Evolutionary conservation across 306 rosid genomes (phyloP).

Genomic region (Luffa acutangula): DNA sequence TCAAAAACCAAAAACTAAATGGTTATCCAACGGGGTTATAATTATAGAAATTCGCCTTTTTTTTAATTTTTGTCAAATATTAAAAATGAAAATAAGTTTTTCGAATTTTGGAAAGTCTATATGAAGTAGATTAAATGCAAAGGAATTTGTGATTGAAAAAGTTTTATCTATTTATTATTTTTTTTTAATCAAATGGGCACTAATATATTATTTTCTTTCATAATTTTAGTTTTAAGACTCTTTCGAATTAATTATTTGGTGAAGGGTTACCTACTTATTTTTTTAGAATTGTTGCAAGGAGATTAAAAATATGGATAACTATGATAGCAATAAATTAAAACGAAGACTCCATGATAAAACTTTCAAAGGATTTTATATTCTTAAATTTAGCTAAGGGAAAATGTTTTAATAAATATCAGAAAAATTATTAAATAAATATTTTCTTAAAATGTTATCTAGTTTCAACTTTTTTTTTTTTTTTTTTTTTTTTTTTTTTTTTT

Average conservation of each 20-base stretch:
- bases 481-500: too few relatives aligned
- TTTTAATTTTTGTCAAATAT: background rate
- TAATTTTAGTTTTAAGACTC: background rate
- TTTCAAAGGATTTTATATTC: background rate
- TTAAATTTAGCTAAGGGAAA: background rate
- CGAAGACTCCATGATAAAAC: background rate
- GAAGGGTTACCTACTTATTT: background rate
- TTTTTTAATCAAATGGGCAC: background rate
- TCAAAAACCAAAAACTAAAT: too few relatives aligned
- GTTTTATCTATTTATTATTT: too few relatives aligned
- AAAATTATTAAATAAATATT: background rate
- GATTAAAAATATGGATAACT: background rate
- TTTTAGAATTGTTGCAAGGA: background rate
- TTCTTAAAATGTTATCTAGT: background rate
- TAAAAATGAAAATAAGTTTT: background rate
- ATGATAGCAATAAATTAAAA: background rate
- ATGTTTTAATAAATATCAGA: background rate
- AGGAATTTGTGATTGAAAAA: background rate
- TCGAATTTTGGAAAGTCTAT: background rate
- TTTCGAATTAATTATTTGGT: background rate
- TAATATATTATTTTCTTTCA: conserved; percentile 1
- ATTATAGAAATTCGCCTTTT: background rate
- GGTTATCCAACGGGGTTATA: too few relatives aligned
- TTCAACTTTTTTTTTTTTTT: too few relatives aligned
- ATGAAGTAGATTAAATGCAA: background rate